Evolutionary conservation across 768 basidiomycete genomes (phyloP).

Genomic region (Heimioporus sp.): DNA sequence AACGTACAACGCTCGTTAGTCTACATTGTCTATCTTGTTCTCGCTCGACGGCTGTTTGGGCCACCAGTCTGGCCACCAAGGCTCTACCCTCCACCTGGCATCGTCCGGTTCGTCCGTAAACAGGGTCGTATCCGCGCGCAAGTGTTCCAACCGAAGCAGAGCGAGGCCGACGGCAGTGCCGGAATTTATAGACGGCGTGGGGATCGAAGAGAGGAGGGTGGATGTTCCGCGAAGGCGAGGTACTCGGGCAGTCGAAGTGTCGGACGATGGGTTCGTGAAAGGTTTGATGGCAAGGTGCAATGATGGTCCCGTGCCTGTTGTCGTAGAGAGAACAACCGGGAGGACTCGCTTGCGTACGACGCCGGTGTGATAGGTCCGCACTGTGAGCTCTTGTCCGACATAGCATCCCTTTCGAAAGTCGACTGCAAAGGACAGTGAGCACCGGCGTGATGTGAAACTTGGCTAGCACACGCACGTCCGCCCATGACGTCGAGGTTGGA

Average conservation of each 20-base stretch:
- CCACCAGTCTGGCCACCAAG: slow-evolving; percentile 73
- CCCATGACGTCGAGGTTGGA: slow-evolving; percentile 95
- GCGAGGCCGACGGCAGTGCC: slow-evolving; percentile 65
- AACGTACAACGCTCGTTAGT: slow-evolving; percentile 14
- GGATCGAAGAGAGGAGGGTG: slow-evolving; percentile 61
- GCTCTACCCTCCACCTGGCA: slow-evolving; percentile 43
- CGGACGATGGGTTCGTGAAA: slow-evolving; percentile 10
- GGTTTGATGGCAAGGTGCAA: slow-evolving; percentile 29
- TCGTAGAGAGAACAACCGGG: slow-evolving; percentile 59
- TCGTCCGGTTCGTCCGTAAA: slow-evolving; percentile 11
- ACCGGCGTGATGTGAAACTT: neutral
- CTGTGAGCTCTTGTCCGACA: slow-evolving; percentile 95
- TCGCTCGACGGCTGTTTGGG: slow-evolving; percentile 31
- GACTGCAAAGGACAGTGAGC: slow-evolving; percentile 45
- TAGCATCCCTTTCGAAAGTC: slow-evolving; percentile 98
- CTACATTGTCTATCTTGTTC: slow-evolving; percentile 15
- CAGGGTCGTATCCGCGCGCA: slow-evolving; percentile 26
- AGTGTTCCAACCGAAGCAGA: slow-evolving; percentile 75
- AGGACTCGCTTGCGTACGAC: slow-evolving; percentile 86
- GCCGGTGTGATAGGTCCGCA: slow-evolving; percentile 95
- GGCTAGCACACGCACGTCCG: slow-evolving; percentile 58
- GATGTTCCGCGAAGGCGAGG: slow-evolving; percentile 72
- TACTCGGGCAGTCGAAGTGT: slow-evolving; percentile 31
- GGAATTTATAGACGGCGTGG: slow-evolving; percentile 23
- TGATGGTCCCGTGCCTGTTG: slow-evolving; percentile 10